These are phyloP conservation scores for Apiospora saccharicola DNA, from an alignment of 2,329 filamentous ascomycete genomes.

Conservation along the genomic window DNA sequence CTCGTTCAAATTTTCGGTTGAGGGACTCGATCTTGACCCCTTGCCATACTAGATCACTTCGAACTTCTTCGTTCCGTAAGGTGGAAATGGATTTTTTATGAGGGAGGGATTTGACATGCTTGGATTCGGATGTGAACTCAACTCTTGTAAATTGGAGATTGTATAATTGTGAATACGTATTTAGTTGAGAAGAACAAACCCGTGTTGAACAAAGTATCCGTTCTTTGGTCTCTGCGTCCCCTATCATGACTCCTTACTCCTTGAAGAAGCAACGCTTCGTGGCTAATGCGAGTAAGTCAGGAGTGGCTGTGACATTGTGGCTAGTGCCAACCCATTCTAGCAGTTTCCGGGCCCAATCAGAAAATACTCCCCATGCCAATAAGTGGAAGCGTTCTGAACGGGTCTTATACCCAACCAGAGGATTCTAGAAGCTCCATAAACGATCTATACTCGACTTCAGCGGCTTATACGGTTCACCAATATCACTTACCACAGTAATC, in stretches of 20 bases:
- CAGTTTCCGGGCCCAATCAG: constrained; percentile 7
- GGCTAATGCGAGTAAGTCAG: background rate
- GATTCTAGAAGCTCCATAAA: background rate
- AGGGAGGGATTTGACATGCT: background rate
- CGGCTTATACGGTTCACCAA: background rate
- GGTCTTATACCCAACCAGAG: constrained; percentile 10
- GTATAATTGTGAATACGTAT: background rate
- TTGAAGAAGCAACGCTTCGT: background rate
- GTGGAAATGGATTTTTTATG: background rate
- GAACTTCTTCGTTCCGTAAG: background rate
- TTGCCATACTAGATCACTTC: constrained; percentile 54
- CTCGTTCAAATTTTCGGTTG: constrained; percentile 66
- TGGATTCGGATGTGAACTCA: background rate
- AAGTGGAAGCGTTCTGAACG: background rate
- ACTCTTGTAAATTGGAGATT: background rate
- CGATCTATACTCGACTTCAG: background rate
- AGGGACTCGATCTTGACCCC: constrained; percentile 64
- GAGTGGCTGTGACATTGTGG: background rate
- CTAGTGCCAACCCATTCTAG: background rate
- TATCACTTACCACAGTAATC: background rate
- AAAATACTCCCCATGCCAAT: constrained; percentile 7
- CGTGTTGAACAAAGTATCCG: background rate
- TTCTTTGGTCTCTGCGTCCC: background rate
- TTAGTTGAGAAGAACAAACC: background rate
- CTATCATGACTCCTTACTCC: background rate